Base-by-base conservation (phyloP, 1,139 yeast genomes). In the Protomyces gravidus region DNA sequence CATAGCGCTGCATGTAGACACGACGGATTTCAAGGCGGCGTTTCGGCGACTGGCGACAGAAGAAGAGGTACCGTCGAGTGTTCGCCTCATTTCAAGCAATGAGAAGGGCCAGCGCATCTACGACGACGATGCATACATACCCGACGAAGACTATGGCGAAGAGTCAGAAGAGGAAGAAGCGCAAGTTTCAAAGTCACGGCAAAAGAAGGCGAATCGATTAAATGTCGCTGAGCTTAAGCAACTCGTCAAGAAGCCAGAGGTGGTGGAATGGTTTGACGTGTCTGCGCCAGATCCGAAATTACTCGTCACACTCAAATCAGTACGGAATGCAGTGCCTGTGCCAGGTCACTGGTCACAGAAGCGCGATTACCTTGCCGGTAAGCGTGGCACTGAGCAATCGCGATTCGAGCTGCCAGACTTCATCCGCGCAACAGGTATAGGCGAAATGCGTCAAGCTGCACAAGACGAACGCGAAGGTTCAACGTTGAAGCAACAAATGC, bases 281-380 rank as follows among this genome's bases (percentile, higher is more conserved):
- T 94, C 90, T 72, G 86, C 97, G 0, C 78, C 77, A 2, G 94
- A 89, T 67, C 96, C 98, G 0, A 73, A 75, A 55, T 70, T 89
- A 26, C 75, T 84, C 15, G 81, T 87, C 0, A 74, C 78, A 13
- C 72, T 92, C 61, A 92, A 90, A 68, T 75, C 85, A 0, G 75
- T 77, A 46, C 82, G 82, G 51, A 88, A 89, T 65, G 78, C 76
- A 1, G 84, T 90, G 0, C 88, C 83, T 1, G 89, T 90, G 0
- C 97, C 98, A 0, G 70, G 73, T 0, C 95, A 89, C 70, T 92
- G 98, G 98, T 82, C 81, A 61, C 74, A 79, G 13, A 89, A 89
- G 68, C 74, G 88, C 57, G 96, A 88, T 52, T 90, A 85, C 66
- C 73, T 92, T n/a, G 77, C 92, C 0, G 78, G 84, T 0, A 79